Percentiles rank a stretch among this genome's conserved stretches.
phyloP scores from a whole-genome alignment of 139 green algal genomes.

The Closterium sp. region DNA sequence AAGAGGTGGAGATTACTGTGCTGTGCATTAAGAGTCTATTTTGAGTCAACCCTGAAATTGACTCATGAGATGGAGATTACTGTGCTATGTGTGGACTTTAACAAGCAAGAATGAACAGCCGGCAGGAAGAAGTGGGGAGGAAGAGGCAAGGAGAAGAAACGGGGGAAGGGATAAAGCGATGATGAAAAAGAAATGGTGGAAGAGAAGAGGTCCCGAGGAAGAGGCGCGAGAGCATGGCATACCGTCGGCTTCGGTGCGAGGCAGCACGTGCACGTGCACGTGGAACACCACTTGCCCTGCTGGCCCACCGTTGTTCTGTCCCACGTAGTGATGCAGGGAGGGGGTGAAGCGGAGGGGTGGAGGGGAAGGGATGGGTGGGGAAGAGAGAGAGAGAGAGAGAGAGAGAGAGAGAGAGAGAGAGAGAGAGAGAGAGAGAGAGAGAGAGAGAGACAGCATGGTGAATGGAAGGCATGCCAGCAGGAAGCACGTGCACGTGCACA shows the following conservation, averaged over 20 bases:
- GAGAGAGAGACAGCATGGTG: no score
- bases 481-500: conserved; percentile 56
- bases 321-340: no score
- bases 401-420: no score
- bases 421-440: no score
- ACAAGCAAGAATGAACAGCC: no score
- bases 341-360: not conserved
- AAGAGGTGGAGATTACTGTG: no score
- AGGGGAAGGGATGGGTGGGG: not conserved
- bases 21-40: no score
- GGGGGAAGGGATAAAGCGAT: not conserved
- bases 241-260: conserved; percentile 47
- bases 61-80: no score
- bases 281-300: conserved; percentile 59
- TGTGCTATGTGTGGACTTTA: no score
- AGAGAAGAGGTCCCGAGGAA: not conserved
- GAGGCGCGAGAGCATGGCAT: not conserved
- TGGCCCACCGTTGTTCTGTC: conserved; percentile 53
- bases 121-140: not conserved
- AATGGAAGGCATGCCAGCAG: conserved; percentile 9
- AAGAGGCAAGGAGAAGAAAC: not conserved
- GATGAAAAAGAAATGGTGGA: not conserved
- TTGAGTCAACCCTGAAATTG: no score
- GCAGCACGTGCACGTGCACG: conserved; percentile 57
- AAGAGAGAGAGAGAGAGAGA: no score